These are phyloP conservation scores for Pseudocercospora musae DNA, from an alignment of 2,329 filamentous ascomycete genomes.

Conservation along the genomic window DNA sequence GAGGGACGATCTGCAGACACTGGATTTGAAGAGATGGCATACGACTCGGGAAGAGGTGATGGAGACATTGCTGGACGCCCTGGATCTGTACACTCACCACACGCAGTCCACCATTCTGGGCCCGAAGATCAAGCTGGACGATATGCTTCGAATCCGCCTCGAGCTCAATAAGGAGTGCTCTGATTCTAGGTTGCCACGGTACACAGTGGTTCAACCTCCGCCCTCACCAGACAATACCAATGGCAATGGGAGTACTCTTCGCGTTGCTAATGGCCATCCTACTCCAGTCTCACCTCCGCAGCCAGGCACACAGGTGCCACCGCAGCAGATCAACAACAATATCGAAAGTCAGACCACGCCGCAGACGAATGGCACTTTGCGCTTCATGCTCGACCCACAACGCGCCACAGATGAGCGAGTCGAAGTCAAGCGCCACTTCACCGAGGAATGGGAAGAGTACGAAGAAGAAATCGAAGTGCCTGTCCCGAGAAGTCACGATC, in stretches of 20 bases:
- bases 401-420: slow-evolving; percentile 69
- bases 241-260: slow-evolving; percentile 30
- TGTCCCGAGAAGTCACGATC: slow-evolving; percentile 23
- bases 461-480: slow-evolving; percentile 69
- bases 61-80: slow-evolving; percentile 84
- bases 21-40: slow-evolving; percentile 46
- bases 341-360: slow-evolving; percentile 22
- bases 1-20: slow-evolving; percentile 35
- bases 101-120: slow-evolving; percentile 72
- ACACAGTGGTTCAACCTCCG: slow-evolving; percentile 42
- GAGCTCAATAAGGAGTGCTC: slow-evolving; percentile 79
- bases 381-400: slow-evolving; percentile 83
- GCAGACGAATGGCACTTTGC: slow-evolving; percentile 61
- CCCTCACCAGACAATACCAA: slow-evolving; percentile 36
- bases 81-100: slow-evolving; percentile 90
- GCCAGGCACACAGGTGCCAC: slow-evolving; percentile 20
- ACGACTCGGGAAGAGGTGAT: slow-evolving; percentile 48
- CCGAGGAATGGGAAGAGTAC: slow-evolving; percentile 71
- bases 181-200: slow-evolving; percentile 58
- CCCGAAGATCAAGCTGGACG: slow-evolving; percentile 66
- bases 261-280: slow-evolving; percentile 34
- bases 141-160: slow-evolving; percentile 84
- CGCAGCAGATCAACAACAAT: slow-evolving; percentile 16
- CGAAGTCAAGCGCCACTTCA: slow-evolving; percentile 65
- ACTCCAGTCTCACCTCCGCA: slow-evolving; percentile 35